Evolutionary conservation across 2,329 filamentous ascomycete species (phyloP), one percentile per base, ranked within the genome.

Genomic region (Pseudogymnoascus verrucosus): DNA sequence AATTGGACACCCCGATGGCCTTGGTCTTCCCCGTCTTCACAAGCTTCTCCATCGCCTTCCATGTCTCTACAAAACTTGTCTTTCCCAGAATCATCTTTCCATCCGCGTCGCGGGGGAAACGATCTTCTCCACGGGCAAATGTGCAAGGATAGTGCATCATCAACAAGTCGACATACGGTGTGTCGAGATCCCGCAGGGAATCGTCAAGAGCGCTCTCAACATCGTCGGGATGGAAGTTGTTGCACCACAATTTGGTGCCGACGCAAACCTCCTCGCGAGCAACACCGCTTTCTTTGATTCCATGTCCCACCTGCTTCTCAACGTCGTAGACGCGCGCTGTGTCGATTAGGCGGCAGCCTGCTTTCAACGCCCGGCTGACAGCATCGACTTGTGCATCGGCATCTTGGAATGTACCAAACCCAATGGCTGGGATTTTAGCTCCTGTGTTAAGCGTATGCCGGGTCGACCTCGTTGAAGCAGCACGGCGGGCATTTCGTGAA

Each of bases 81-180:
- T 72, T 54, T 0, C 71, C 68, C 10, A 63, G 64, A 4, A 67
- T 63, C 64, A 71, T 68, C 16, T 54, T 65, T 67, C 5, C 67
- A 5, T 66, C 54, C 2, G 59, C 62, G 51, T 69, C 68, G 8
- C 65, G 40, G 4, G 67, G 69, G 34, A 69, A 67, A 7, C 40
- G 57, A 10, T 69, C 65, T 3, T 26, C 44, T 12, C 40, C 40
- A 8, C 40, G 40, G 40, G 40, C 40, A 44, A 44, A 44, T 44
- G 40, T 44, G 11, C 71, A 69, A 3, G 72, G 51, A 74, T 54
- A 82, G 78, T 95, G 90, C 73, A 68, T 79, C 39, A 93, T 81
- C 73, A 84, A 21, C 21, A 59, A 14, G 11, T 59, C 51, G 2
- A 59, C 51, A 14, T 59, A 59, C 7, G 51, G 51, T 1, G 51